Evolutionary conservation across 352 stramenopile species (phyloP), one percentile per base, ranked within the genome.

Genomic region (Phytophthora multivora): DNA sequence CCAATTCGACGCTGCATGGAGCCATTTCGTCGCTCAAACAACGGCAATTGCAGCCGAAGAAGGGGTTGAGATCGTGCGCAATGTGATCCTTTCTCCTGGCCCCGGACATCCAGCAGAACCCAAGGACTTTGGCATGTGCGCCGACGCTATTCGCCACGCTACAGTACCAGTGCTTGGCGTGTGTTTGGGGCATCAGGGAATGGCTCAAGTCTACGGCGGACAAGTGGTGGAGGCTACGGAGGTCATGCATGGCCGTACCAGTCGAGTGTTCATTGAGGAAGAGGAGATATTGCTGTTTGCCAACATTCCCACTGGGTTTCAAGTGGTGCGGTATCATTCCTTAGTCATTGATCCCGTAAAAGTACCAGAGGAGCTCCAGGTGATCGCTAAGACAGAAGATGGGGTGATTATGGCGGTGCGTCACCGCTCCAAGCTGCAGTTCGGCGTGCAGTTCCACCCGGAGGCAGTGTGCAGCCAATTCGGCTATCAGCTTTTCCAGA

Each of bases 261-360:
- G 91, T 73, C 61, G 66, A n/a, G 75, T 97, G 6, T 66, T 66
- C 39, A 62, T 79, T 11, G 53, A 73, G 0, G 28, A 64, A 18
- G 15, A 28, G 69, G 69, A 45, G 13, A 52, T 73, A 59, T 25
- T 54, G 25, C 69, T 96, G 10, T 97, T 89, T 39, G 68, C 63
- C 26, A 68, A 71, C 35, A 88, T 83, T 40, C 83, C 54, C n/a
- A 82, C 72, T 45, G 77, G 62, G 66, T 98, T 93, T 54, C 63
- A 96, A 13, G 96, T 98, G n/a, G 96, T 98, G 31, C 83, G 97
- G 4, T 99, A 99, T 75, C 97, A 99, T 77, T 99, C 96, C 46
- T 83, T 99, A 9, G 81, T 91, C 5, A 90, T 97, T 18, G 66
- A 96, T n/a, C 48, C 75, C 7, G 7, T 43, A 0, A 78, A 49